Conservation (phyloP, 2,329 filamentous ascomycete species). For the Neoascochyta sp. region DNA sequence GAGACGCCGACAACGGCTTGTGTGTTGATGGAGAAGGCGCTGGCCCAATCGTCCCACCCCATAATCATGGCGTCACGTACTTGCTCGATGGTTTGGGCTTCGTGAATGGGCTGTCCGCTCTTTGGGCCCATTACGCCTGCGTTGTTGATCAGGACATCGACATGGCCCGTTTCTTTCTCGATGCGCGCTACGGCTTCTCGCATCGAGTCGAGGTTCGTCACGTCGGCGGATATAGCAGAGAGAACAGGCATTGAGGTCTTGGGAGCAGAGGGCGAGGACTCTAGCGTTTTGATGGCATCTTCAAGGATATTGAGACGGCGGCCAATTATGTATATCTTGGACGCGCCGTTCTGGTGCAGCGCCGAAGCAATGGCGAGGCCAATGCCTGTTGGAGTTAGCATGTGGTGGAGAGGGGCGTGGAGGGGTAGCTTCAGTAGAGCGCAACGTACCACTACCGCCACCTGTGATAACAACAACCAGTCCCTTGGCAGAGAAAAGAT, state of each 20-base stretch:
- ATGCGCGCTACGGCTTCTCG: conserved; percentile 42
- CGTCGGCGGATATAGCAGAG: conserved; percentile 43
- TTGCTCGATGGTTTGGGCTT: conserved; percentile 43
- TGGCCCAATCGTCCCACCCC: conserved; percentile 33
- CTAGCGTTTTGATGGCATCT: conserved; percentile 37
- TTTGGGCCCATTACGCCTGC: conserved; percentile 48
- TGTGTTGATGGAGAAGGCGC: conserved; percentile 44
- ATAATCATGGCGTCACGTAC: conserved; percentile 42
- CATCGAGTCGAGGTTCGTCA: conserved; percentile 43
- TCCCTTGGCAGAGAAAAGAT: conserved; percentile 41
- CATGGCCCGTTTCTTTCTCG: conserved; percentile 42
- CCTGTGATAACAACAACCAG: conserved; percentile 43
- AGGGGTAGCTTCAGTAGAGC: conserved; percentile 25
- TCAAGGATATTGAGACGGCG: conserved; percentile 42
- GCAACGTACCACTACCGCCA: conserved; percentile 38
- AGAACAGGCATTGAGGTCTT: conserved; percentile 23
- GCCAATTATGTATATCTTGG: conserved; percentile 47
- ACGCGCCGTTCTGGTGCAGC: conserved; percentile 41
- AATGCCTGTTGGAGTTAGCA: too few relatives aligned
- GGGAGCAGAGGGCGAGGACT: conserved; percentile 28
- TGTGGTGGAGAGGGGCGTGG: conserved; percentile 16
- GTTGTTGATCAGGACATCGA: conserved; percentile 54
- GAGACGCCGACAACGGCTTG: conserved; percentile 44
- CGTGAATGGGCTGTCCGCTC: conserved; percentile 41
- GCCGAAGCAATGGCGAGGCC: conserved; percentile 42